Conservation (phyloP, 331 rosid genomes). For the Ulmus americana region DNA sequence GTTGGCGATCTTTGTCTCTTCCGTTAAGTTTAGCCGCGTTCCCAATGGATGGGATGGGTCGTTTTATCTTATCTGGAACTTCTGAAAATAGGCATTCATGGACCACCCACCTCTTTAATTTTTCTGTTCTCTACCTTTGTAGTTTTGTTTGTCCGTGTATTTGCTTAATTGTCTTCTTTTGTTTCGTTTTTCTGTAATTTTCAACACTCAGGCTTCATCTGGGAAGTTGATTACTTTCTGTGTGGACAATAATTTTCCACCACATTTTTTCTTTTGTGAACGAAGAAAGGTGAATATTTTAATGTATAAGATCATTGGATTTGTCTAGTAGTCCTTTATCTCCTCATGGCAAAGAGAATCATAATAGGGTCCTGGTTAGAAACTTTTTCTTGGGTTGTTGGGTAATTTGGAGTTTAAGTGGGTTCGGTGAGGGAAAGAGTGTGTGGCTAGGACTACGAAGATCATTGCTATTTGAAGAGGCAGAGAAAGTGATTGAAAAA, state of each 20-base stretch:
- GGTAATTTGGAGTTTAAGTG: not conserved
- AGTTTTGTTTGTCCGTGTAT: slow-evolving; percentile 31
- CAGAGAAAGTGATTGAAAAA: not conserved
- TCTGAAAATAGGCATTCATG: slow-evolving; percentile 37
- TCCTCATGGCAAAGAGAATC: slow-evolving; percentile 2
- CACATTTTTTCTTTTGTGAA: slow-evolving; percentile 10
- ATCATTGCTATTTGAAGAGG: not conserved
- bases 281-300: slow-evolving; percentile 1
- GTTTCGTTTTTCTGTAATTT: not conserved
- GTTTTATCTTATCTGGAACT: slow-evolving; percentile 43
- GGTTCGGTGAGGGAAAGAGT: not conserved
- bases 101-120: slow-evolving; percentile 42
- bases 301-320: not conserved
- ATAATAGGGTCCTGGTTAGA: not conserved
- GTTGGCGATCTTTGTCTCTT: slow-evolving; percentile 43
- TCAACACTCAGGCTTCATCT: not conserved
- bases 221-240: slow-evolving; percentile 6
- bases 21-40: slow-evolving; percentile 20
- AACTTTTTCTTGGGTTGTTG: slow-evolving; percentile 4
- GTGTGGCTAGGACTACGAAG: not conserved
- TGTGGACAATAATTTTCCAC: slow-evolving; percentile 16
- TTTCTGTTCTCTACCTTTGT: slow-evolving; percentile 23
- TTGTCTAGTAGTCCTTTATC: slow-evolving; percentile 8
- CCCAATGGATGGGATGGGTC: slow-evolving; percentile 26
- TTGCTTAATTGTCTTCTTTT: slow-evolving; percentile 14